phyloP scores from a whole-genome alignment of 2,329 filamentous ascomycete species.

The Dactylellina leptospora region DNA sequence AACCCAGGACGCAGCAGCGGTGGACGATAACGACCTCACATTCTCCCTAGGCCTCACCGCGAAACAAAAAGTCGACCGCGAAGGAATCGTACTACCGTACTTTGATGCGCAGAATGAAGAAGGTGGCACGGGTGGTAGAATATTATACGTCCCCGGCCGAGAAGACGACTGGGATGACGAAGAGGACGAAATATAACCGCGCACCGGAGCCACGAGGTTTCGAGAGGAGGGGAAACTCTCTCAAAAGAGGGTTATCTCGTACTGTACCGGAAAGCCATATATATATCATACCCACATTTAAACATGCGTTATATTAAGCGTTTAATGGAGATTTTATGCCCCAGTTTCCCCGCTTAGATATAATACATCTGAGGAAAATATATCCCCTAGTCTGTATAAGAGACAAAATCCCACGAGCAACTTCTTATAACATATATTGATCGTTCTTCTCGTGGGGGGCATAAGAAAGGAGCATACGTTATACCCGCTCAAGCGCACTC shows the following conservation, averaged over 20 bases:
- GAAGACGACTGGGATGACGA: conserved; percentile 96
- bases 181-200: conserved; percentile 81
- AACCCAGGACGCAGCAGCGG: conserved; percentile 60
- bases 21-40: conserved; percentile 67
- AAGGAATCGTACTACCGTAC: conserved; percentile 91
- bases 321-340: conserved; percentile 51
- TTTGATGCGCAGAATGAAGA: conserved; percentile 92
- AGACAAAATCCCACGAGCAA: too few species aligned
- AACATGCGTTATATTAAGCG: conserved; percentile 47
- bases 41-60: conserved; percentile 90
- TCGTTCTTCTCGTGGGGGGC: too few species aligned
- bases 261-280: too few species aligned
- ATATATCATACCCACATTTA: background rate
- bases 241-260: conserved; percentile 26
- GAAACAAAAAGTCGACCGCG: conserved; percentile 84
- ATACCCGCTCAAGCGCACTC: background rate
- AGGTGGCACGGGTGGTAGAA: conserved; percentile 85
- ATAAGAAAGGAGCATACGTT: too few species aligned
- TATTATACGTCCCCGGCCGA: conserved; percentile 93
- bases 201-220: too few species aligned
- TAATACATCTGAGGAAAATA: background rate
- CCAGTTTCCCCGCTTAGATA: conserved; percentile 11
- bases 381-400: too few species aligned
- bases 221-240: conserved; percentile 17
- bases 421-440: too few species aligned